phyloP scores from a whole-genome alignment of 2,329 filamentous ascomycete species.

The Scleromitrula shiraiana region DNA sequence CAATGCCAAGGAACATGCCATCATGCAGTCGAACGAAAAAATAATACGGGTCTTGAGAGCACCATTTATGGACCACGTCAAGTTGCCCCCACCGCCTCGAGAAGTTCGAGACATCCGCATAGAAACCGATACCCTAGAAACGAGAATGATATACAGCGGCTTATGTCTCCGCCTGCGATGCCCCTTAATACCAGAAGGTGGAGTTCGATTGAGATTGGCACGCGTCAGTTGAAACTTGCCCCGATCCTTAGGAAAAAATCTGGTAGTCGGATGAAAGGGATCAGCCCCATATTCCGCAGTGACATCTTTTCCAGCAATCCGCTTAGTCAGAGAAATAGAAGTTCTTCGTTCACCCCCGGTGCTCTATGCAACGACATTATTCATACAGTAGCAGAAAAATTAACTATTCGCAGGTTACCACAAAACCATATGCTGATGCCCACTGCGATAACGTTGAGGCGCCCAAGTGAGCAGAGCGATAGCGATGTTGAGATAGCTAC shows the following conservation, averaged over 20 bases:
- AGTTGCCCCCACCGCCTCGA: constrained; percentile 14
- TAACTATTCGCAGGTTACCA: constrained; percentile 16
- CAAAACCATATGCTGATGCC: constrained; percentile 10
- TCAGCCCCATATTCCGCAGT: neutral
- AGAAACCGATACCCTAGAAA: no score
- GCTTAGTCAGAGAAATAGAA: constrained; percentile 8
- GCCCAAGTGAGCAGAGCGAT: constrained; percentile 13
- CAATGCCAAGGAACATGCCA: constrained; percentile 6
- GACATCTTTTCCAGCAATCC: constrained; percentile 2
- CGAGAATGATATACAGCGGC: neutral
- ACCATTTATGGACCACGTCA: no score
- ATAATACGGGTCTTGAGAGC: no score
- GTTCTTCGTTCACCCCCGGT: constrained; percentile 13
- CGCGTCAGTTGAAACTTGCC: constrained; percentile 7
- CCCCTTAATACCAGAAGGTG: constrained; percentile 18
- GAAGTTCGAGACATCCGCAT: neutral
- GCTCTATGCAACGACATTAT: constrained; percentile 16
- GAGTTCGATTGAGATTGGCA: constrained; percentile 22
- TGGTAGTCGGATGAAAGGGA: neutral
- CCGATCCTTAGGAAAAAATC: neutral
- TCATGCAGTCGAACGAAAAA: no score
- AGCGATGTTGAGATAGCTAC: neutral
- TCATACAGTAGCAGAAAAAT: constrained; percentile 16
- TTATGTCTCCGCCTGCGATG: constrained; percentile 4
- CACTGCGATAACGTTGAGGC: constrained; percentile 20